A percentile compares a stretch with the other conserved stretches of the same genome.
Evolutionary conservation across 1,284 basidiomycete genomes (phyloP).

Genomic region (Sutorius eximius): DNA sequence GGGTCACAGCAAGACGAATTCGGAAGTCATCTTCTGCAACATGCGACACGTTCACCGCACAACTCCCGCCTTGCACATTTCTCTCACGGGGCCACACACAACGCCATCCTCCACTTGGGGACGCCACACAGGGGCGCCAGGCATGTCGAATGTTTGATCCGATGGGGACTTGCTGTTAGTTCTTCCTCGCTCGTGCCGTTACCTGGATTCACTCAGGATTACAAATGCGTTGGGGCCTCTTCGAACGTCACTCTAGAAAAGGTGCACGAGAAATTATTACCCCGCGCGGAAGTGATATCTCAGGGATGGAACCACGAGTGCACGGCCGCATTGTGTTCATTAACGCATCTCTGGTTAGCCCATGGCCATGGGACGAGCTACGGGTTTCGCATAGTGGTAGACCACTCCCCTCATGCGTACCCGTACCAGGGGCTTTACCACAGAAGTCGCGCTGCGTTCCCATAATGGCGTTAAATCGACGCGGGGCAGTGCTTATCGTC

Average conservation of each 20-base stretch:
- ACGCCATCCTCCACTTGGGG: not conserved
- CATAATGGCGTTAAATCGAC: not conserved
- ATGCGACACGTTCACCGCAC: not conserved
- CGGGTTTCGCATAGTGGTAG: not conserved
- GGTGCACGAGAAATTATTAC: not conserved
- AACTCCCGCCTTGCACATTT: not conserved
- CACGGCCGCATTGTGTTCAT: not conserved
- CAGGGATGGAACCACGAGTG: not conserved
- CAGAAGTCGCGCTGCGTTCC: not conserved
- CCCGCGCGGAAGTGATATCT: not conserved
- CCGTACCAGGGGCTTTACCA: not conserved
- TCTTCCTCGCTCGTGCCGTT: not conserved
- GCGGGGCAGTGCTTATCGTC: slow-evolving; percentile 3
- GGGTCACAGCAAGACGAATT: not conserved
- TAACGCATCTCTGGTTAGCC: not conserved
- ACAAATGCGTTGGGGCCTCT: not conserved
- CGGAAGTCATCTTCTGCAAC: not conserved
- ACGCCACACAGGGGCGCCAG: not conserved
- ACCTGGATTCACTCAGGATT: too few species aligned
- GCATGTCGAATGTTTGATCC: not conserved
- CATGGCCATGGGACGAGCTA: too few species aligned
- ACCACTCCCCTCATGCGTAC: not conserved
- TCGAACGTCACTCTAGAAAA: not conserved
- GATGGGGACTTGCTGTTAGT: not conserved
- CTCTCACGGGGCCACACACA: not conserved